These are phyloP conservation scores for Penstemon barbatus DNA, from an alignment of 257 asterid species.

Conservation along the genomic window DNA sequence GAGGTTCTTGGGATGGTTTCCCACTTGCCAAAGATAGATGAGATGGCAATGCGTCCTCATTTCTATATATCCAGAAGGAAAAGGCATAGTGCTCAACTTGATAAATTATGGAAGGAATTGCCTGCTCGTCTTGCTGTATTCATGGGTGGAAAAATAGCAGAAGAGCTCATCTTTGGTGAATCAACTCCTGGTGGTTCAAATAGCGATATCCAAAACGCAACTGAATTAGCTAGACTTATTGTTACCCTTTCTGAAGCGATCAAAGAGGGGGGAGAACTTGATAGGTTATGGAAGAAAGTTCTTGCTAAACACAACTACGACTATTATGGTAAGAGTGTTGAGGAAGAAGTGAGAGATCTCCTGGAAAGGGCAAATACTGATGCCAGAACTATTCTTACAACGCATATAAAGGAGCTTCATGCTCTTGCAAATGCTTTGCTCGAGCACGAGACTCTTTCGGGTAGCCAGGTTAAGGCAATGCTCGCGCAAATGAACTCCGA, in stretches of 20 bases:
- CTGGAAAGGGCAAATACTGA: slow-evolving; percentile 67
- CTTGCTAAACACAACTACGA: slow-evolving; percentile 72
- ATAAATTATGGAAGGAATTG: slow-evolving; percentile 43
- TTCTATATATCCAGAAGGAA: slow-evolving; percentile 50
- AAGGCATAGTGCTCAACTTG: too few relatives aligned
- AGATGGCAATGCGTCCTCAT: slow-evolving; percentile 34
- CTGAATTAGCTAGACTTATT: slow-evolving; percentile 73
- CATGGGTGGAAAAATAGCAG: slow-evolving; percentile 96
- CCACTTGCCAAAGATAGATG: slow-evolving; percentile 77
- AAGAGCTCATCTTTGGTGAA: slow-evolving; percentile 81
- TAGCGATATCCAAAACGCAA: slow-evolving; percentile 72
- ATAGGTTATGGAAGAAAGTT: too few relatives aligned
- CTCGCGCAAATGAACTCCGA: slow-evolving; percentile 51
- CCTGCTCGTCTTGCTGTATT: slow-evolving; percentile 76
- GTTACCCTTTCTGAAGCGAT: slow-evolving; percentile 85
- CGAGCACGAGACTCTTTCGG: slow-evolving; percentile 77
- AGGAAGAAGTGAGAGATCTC: slow-evolving; percentile 63
- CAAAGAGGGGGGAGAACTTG: slow-evolving; percentile 52
- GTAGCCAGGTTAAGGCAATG: slow-evolving; percentile 65
- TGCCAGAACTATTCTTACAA: slow-evolving; percentile 60
- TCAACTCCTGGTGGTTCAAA: slow-evolving; percentile 83
- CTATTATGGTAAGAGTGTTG: slow-evolving; percentile 83
- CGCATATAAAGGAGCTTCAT: slow-evolving; percentile 65
- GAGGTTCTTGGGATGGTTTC: slow-evolving; percentile 92
- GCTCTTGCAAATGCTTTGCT: slow-evolving; percentile 83